phyloP scores from a whole-genome alignment of 2,329 filamentous ascomycete genomes.

The Magnaporthales sp. region DNA sequence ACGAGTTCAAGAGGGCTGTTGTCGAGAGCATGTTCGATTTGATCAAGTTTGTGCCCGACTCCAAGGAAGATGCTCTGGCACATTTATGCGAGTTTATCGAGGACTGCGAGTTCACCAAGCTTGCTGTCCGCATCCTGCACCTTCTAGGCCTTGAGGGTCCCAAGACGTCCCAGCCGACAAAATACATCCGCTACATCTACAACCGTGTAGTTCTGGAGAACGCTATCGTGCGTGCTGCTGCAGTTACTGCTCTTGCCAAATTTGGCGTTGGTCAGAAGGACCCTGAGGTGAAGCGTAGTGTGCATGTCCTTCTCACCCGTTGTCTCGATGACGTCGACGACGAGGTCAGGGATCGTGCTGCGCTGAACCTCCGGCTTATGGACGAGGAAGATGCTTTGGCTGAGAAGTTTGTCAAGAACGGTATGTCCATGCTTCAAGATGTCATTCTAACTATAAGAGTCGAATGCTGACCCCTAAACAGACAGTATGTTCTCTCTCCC shows the following conservation, averaged over 20 bases:
- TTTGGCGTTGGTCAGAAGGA: constrained; percentile 97
- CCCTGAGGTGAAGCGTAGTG: constrained; percentile 91
- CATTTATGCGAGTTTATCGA: constrained; percentile 99
- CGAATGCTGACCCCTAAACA: constrained; percentile 22
- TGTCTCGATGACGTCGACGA: constrained; percentile 97
- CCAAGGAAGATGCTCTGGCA: constrained; percentile 71
- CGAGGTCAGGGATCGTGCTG: constrained; percentile 91
- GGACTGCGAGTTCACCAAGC: constrained; percentile 97
- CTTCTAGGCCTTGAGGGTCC: constrained; percentile 90
- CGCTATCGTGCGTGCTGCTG: constrained; percentile 87
- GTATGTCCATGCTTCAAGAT: constrained; percentile 34
- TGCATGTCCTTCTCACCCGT: constrained; percentile 82
- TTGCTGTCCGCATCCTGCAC: constrained; percentile 91
- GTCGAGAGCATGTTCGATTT: constrained; percentile 99
- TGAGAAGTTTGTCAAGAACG: constrained; percentile 84
- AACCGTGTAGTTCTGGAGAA: constrained; percentile 97
- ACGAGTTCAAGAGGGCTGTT: constrained; percentile 95
- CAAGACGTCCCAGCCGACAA: constrained; percentile 90
- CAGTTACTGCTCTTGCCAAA: constrained; percentile 91
- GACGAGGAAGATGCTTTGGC: constrained; percentile 83
- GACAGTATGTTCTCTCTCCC: constrained; percentile 94
- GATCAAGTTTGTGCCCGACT: constrained; percentile 96
- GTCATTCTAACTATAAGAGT: constrained; percentile 9
- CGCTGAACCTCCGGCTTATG: constrained; percentile 88
- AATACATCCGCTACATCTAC: constrained; percentile 99